Base-by-base conservation (phyloP, 2,329 filamentous ascomycete genomes). In the Fusarium sp. region DNA sequence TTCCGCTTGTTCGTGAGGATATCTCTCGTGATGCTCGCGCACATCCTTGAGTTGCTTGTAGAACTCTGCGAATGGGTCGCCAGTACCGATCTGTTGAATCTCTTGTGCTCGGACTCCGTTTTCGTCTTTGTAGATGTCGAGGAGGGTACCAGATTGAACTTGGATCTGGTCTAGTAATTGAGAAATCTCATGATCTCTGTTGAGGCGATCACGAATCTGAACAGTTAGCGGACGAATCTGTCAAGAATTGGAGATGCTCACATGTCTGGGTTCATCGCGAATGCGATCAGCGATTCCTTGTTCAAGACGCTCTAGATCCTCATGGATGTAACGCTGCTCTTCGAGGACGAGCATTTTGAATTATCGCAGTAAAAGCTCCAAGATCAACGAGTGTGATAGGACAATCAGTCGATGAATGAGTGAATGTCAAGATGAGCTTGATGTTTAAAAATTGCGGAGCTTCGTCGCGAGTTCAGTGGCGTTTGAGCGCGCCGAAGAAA, bases 241-340 rank as follows among this genome's bases (percentile, higher is more conserved):
- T 34, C 41, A 18, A 23, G 18, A 28, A 19, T 34, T 46, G 19
- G 18, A 21, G 37, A 30, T 56, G 84, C 90, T 80, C 84, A 94
- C 93, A 80, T 95, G 92, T 81, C 91, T 93, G 46, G 95, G 94
- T 70, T 98, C 94, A 72, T 98, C 93, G 67, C 90, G 86, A 65
- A 97, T 89, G 76, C 94, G 92, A 82, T 98, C 94, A 57, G 93
- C 91, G 75, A 98, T 91, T 56, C 93, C 96, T 80, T 97, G 93
- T 82, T 99, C 96, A 63, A 99, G 88, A 69, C 96, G 91, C 86
- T 99, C 96, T 52, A 99, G 84, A 81, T 99, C 96, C 88, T 99
- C 96, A 75, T 98, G 94, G 75, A 98, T 89, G 76, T 93, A 94
- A 75, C 96, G 89, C 82, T 98, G 92, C 75, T 98, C 94, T 84